phyloP scores from a whole-genome alignment of 2,329 filamentous ascomycete genomes.

The Grosmannia clavigera region DNA sequence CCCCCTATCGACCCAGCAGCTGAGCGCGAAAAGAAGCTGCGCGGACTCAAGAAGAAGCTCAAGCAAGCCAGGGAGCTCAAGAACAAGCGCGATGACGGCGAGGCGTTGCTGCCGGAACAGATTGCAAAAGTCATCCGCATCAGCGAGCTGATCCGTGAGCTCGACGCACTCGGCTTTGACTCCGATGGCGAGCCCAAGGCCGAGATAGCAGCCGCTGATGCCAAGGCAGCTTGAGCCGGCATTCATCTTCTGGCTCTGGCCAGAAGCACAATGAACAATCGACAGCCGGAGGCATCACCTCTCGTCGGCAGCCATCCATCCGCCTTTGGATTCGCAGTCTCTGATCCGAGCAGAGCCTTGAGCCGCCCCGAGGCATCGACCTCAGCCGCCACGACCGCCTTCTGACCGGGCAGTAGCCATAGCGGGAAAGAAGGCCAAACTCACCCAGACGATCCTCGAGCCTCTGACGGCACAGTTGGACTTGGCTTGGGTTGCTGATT shows the following conservation, averaged over 20 bases:
- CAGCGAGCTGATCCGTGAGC: conserved; percentile 78
- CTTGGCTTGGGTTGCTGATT: no score
- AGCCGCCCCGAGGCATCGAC: background rate
- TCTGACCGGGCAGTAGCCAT: no score
- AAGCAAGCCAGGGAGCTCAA: conserved; percentile 85
- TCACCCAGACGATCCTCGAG: background rate
- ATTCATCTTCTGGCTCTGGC: background rate
- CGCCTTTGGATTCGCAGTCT: background rate
- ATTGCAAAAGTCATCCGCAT: conserved; percentile 97
- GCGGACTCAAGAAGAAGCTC: conserved; percentile 86
- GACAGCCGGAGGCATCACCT: background rate
- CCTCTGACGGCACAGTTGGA: no score
- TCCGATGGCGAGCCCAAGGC: conserved; percentile 52
- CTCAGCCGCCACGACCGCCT: background rate
- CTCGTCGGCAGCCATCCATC: no score
- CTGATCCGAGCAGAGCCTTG: background rate
- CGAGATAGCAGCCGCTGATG: background rate
- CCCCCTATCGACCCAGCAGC: conserved; percentile 35
- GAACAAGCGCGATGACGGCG: conserved; percentile 80
- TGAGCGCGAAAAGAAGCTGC: conserved; percentile 84
- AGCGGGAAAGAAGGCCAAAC: no score
- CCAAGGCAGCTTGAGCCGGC: background rate
- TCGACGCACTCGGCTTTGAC: conserved; percentile 77
- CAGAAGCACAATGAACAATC: background rate
- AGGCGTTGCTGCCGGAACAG: conserved; percentile 78